These are phyloP conservation scores for Plasmodium yoelii DNA, from an alignment of 169 alveolate species.

Conservation along the genomic window DNA sequence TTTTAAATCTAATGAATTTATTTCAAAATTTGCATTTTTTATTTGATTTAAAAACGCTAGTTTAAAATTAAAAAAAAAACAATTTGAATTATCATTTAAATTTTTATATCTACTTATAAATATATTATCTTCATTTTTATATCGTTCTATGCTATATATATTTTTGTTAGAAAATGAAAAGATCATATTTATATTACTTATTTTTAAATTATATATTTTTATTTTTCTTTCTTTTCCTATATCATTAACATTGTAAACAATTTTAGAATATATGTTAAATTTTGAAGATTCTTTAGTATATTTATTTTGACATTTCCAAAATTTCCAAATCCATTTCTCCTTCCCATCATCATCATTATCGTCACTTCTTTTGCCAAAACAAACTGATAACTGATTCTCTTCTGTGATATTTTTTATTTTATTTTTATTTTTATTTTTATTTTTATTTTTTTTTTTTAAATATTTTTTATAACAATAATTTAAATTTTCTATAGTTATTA, in stretches of 20 bases:
- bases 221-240: background rate
- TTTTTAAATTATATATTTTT: background rate
- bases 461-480: conserved; percentile 22
- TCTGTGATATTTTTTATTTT: background rate
- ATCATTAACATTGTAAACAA: background rate
- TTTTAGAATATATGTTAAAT: background rate
- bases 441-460: conserved; percentile 9
- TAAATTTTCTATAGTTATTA: conserved; percentile 17
- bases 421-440: background rate
- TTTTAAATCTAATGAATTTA: conserved; percentile 8
- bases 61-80: background rate
- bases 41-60: conserved; percentile 9
- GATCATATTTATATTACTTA: background rate
- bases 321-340: background rate
- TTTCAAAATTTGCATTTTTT: conserved; percentile 27
- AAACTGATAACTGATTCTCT: too few species aligned
- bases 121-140: background rate
- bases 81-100: background rate
- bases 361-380: too few species aligned
- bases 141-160: conserved; percentile 13
- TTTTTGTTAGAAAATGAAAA: conserved; percentile 17
- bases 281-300: background rate
- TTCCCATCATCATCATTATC: too few species aligned
- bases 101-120: background rate
- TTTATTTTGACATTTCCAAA: too few species aligned